phyloP scores from a whole-genome alignment of 352 stramenopile genomes.

The Peronospora farinosa region DNA sequence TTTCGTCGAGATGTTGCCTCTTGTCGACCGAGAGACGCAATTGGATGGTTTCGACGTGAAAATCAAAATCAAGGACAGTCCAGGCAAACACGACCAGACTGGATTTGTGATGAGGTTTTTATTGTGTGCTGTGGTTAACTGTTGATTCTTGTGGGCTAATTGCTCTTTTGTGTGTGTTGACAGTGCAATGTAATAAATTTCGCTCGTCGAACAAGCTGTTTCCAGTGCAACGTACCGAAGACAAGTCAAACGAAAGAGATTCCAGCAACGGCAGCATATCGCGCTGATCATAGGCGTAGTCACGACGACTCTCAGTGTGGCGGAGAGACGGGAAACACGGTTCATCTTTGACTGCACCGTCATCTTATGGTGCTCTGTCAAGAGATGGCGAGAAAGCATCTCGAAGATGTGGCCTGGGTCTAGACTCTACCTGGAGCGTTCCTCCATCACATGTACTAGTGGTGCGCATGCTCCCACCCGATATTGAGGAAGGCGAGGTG shows the following conservation, averaged over 20 bases:
- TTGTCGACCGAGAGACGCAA: constrained; percentile 8
- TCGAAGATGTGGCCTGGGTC: constrained; percentile 6
- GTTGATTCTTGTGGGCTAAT: background rate
- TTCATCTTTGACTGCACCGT: background rate
- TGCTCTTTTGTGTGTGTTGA: background rate
- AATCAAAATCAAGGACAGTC: constrained; percentile 17
- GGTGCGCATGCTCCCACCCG: constrained; percentile 59
- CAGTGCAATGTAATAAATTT: constrained; percentile 77
- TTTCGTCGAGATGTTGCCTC: constrained; percentile 20
- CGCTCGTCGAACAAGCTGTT: constrained; percentile 48
- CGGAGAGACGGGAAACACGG: background rate
- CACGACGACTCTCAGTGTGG: constrained; percentile 3
- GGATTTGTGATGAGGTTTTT: constrained; percentile 64
- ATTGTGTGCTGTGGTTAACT: constrained; percentile 1
- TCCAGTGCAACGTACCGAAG: constrained; percentile 59
- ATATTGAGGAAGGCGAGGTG: constrained; percentile 76
- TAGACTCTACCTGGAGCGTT: constrained; percentile 7
- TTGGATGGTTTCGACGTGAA: constrained; percentile 8
- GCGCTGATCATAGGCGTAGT: constrained; percentile 4
- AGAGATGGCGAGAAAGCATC: constrained; percentile 6
- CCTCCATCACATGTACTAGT: constrained; percentile 56
- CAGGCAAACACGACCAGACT: constrained; percentile 43
- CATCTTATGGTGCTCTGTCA: background rate
- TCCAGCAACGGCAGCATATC: constrained; percentile 15
- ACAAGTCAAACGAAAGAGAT: constrained; percentile 35